These are phyloP conservation scores for Trametes pubescens DNA, from an alignment of 1,284 basidiomycete genomes.

Conservation along the genomic window DNA sequence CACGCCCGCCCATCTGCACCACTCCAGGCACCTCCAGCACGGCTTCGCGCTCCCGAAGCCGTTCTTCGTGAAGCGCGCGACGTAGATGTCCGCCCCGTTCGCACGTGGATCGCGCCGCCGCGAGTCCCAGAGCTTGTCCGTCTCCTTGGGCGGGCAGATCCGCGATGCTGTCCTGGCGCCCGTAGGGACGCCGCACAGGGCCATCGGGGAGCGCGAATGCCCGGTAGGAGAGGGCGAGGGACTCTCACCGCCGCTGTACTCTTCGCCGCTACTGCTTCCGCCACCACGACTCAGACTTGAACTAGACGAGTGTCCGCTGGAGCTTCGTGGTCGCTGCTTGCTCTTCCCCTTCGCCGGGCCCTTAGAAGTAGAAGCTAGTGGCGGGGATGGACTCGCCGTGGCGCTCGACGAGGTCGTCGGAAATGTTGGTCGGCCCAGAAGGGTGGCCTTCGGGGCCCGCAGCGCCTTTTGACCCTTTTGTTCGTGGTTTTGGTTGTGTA, in stretches of 20 bases:
- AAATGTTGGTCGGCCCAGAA: slow-evolving; percentile 35
- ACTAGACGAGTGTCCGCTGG: slow-evolving; percentile 14
- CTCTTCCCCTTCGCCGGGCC: slow-evolving; percentile 26
- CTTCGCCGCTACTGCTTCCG: slow-evolving; percentile 28
- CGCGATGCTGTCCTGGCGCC: slow-evolving; percentile 16
- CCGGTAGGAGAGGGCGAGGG: background rate
- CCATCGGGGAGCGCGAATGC: background rate
- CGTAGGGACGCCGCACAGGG: background rate
- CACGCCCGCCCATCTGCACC: slow-evolving; percentile 66
- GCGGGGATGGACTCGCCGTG: slow-evolving; percentile 12
- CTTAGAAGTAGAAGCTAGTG: slow-evolving; percentile 21
- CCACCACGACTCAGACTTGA: slow-evolving; percentile 16
- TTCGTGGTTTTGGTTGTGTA: slow-evolving; percentile 40
- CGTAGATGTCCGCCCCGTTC: slow-evolving; percentile 64
- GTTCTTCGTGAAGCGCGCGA: slow-evolving; percentile 57
- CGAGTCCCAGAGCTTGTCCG: slow-evolving; percentile 45
- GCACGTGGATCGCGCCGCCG: slow-evolving; percentile 52
- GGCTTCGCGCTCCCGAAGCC: slow-evolving; percentile 58
- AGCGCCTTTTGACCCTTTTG: slow-evolving; percentile 42
- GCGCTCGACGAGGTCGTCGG: slow-evolving; percentile 10
- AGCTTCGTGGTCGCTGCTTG: slow-evolving; percentile 21
- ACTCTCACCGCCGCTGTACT: slow-evolving; percentile 27
- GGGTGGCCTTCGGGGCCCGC: slow-evolving; percentile 33
- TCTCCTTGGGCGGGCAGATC: slow-evolving; percentile 26
- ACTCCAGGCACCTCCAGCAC: slow-evolving; percentile 63